Conservation (phyloP, 1,284 basidiomycete genomes). For the Leccinum cinnamomeum region DNA sequence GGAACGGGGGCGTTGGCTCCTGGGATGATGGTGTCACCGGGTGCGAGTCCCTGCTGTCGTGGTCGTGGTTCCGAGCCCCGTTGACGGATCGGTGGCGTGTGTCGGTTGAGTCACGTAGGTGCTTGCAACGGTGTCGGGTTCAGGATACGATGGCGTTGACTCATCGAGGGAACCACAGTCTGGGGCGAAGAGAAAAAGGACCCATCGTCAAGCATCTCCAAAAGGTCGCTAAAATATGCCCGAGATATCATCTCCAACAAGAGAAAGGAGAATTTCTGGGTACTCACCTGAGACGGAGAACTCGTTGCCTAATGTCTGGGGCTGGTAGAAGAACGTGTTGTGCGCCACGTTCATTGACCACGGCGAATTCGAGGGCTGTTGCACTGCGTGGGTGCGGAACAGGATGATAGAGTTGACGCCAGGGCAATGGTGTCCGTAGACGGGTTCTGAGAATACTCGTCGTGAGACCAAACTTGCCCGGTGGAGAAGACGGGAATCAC, state of each 20-base stretch:
- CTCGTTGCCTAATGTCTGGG: constrained; percentile 74
- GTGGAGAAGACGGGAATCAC: background rate
- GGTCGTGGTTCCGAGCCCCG: background rate
- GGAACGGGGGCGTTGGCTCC: constrained; percentile 41
- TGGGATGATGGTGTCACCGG: constrained; percentile 9
- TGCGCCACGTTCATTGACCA: constrained; percentile 53
- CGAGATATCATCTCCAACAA: constrained; percentile 21
- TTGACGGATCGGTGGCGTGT: constrained; percentile 1
- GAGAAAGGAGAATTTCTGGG: background rate
- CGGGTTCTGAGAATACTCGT: constrained; percentile 29
- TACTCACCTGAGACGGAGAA: constrained; percentile 80
- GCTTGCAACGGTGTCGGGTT: constrained; percentile 13
- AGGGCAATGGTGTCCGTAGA: constrained; percentile 21
- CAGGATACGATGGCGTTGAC: constrained; percentile 43
- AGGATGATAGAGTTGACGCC: too few species aligned
- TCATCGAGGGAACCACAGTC: constrained; percentile 50
- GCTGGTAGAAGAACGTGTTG: constrained; percentile 59
- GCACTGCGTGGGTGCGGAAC: constrained; percentile 22
- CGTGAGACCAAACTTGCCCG: constrained; percentile 17
- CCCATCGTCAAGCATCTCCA: constrained; percentile 74
- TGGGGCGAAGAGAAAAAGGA: constrained; percentile 63
- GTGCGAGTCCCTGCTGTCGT: constrained; percentile 6
- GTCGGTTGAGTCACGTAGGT: constrained; percentile 12
- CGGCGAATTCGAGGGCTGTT: constrained; percentile 39
- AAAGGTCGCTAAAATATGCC: constrained; percentile 63